A percentile compares a stretch with the other conserved stretches of the same genome.
phyloP scores from a whole-genome alignment of 805 yeast species.

The Zygoascus bituminiphila region DNA sequence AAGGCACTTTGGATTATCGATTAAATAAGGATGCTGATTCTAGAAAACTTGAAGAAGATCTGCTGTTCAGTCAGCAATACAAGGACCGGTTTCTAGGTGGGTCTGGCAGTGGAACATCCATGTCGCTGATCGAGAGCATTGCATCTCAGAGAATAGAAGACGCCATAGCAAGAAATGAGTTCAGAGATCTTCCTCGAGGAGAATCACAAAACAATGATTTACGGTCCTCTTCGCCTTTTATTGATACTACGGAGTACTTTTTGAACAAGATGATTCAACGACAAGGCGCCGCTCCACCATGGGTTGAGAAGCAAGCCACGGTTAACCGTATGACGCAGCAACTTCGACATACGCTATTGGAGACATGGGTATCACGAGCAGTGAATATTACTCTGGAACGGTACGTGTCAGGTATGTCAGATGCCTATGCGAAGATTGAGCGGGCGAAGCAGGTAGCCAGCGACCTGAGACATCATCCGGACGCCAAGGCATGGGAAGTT shows the following conservation, averaged over 20 bases:
- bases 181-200: constrained; percentile 57
- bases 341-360: constrained; percentile 35
- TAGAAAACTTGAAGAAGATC: constrained; percentile 25
- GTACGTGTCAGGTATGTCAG: background rate
- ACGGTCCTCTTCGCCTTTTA: constrained; percentile 42
- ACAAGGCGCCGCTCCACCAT: constrained; percentile 79
- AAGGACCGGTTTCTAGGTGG: constrained; percentile 40
- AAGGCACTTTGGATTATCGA: constrained; percentile 55
- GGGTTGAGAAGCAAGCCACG: constrained; percentile 74
- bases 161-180: constrained; percentile 62
- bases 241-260: constrained; percentile 67
- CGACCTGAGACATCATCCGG: background rate
- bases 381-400: background rate
- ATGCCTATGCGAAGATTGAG: background rate
- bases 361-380: constrained; percentile 6
- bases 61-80: constrained; percentile 48
- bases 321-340: constrained; percentile 40
- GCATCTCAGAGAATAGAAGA: constrained; percentile 75
- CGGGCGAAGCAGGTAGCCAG: background rate
- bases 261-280: constrained; percentile 62
- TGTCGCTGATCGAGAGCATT: constrained; percentile 41
- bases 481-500: constrained; percentile 32
- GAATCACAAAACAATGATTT: constrained; percentile 39
- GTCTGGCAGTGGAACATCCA: constrained; percentile 26
- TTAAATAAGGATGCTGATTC: constrained; percentile 33